phyloP scores from a whole-genome alignment of 305 asterid genomes.

The Fraxinus paxiana region DNA sequence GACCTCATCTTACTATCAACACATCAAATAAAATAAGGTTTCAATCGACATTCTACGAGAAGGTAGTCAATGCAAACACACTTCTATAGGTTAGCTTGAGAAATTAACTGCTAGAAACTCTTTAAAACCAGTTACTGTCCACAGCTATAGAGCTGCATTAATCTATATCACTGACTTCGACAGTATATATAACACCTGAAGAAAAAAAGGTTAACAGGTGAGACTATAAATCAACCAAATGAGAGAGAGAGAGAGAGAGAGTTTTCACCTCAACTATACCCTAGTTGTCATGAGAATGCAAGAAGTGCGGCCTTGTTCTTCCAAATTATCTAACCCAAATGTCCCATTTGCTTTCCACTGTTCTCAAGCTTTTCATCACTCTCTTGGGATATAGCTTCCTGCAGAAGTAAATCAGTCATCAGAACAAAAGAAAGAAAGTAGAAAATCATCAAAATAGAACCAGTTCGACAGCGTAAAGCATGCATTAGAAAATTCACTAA shows the following conservation, averaged over 20 bases:
- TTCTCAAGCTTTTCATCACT: constrained; percentile 27
- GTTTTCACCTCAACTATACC: constrained; percentile 18
- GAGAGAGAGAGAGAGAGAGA: not conserved
- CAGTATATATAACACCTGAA: constrained; percentile 17
- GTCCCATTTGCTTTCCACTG: constrained; percentile 25
- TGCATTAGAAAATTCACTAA: not conserved
- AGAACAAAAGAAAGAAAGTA: not conserved
- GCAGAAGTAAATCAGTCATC: constrained; percentile 19
- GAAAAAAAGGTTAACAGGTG: not conserved
- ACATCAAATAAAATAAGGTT: not conserved
- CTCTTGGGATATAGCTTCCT: constrained; percentile 31
- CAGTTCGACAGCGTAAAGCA: not conserved
- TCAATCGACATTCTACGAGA: not conserved
- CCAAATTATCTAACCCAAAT: not conserved
- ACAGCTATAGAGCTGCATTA: constrained; percentile 21
- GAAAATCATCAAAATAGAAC: not conserved
- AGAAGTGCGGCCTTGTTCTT: constrained; percentile 19
- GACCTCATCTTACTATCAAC: constrained; percentile 13
- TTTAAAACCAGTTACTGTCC: constrained; percentile 10
- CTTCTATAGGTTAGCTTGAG: constrained; percentile 7
- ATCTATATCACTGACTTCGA: constrained; percentile 23
- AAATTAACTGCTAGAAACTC: constrained; percentile 26
- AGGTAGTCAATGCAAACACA: not conserved
- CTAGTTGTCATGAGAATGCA: constrained; percentile 18
- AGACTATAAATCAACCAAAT: not conserved